Evolutionary conservation across 208 protist species (phyloP).

Genomic region (Dictyostelium gargantuum): DNA sequence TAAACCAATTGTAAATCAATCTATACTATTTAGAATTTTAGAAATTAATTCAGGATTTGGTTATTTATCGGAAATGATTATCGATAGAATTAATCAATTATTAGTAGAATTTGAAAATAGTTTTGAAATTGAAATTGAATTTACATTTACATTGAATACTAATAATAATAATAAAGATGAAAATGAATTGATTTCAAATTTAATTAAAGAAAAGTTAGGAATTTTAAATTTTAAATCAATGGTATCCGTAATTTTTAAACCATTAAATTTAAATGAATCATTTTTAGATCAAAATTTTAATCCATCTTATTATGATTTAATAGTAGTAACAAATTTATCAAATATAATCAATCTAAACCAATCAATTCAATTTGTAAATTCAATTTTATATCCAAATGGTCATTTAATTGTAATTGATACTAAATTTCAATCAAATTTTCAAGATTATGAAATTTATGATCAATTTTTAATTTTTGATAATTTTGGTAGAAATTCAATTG

Average conservation of each 20-base stretch:
- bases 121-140: neutral
- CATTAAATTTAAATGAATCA: neutral
- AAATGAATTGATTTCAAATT: no score
- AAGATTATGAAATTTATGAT: neutral
- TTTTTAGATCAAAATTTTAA: neutral
- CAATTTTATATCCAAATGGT: neutral
- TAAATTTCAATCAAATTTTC: neutral
- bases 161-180: no score
- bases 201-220: no score
- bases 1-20: neutral
- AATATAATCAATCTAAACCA: neutral
- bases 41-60: neutral
- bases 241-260: neutral
- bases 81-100: no score
- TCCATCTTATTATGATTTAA: neutral
- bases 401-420: neutral
- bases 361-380: neutral
- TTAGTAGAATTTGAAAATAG: no score
- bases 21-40: neutral
- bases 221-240: no score
- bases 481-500: neutral
- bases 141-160: constrained; percentile 28
- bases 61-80: neutral
- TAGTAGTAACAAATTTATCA: neutral
- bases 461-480: neutral